These are phyloP conservation scores for Imleria badia DNA, from an alignment of 768 basidiomycete genomes.

Conservation along the genomic window DNA sequence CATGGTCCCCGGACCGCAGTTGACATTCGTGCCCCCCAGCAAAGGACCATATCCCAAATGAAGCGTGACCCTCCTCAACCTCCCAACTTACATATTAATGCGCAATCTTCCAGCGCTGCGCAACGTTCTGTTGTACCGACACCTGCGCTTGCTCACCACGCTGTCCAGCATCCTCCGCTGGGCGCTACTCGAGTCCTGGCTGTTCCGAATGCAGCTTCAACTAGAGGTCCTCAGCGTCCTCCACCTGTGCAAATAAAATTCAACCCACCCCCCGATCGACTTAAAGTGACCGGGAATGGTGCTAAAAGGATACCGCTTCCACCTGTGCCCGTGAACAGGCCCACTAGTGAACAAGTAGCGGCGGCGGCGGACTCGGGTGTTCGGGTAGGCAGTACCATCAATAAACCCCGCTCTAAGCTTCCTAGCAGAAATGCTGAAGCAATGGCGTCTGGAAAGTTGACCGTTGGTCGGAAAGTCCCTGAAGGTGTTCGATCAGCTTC, in stretches of 20 bases:
- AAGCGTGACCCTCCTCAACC: constrained; percentile 15
- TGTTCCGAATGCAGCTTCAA: neutral
- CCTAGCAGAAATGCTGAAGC: constrained; percentile 6
- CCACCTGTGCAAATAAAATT: constrained; percentile 23
- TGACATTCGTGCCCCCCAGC: constrained; percentile 13
- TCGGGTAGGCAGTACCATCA: neutral
- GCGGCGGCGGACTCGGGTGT: neutral
- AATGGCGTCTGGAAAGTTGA: neutral
- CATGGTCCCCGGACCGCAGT: neutral
- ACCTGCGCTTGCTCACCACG: constrained; percentile 11
- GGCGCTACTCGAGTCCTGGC: constrained; percentile 3
- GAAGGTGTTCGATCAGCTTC: constrained; percentile 4
- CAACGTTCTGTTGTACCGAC: constrained; percentile 18
- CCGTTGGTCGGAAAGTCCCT: constrained; percentile 8
- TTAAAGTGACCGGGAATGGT: constrained; percentile 30
- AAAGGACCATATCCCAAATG: constrained; percentile 19
- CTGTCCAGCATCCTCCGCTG: constrained; percentile 4
- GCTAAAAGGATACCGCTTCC: constrained; percentile 35
- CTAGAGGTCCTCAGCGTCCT: constrained; percentile 27
- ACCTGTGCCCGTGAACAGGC: constrained; percentile 3
- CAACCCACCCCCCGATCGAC: constrained; percentile 19
- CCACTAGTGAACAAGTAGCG: constrained; percentile 1
- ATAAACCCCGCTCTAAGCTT: constrained; percentile 10
- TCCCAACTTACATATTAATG: constrained; percentile 14
- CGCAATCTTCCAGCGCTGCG: constrained; percentile 18